These are phyloP conservation scores for Nadsonia commutata DNA, from an alignment of 1,139 yeast species.

Conservation along the genomic window DNA sequence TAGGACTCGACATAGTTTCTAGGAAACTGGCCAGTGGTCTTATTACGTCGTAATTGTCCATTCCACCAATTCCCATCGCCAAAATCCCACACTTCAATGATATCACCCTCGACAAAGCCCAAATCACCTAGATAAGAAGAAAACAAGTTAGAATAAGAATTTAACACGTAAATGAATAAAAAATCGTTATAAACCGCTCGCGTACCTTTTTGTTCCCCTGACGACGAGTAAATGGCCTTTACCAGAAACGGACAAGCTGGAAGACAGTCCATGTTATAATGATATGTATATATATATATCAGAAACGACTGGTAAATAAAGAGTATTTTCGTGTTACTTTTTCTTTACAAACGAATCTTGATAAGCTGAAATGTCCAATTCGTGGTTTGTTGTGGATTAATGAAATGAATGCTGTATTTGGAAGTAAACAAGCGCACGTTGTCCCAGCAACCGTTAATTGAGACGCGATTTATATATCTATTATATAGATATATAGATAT, in stretches of 20 bases:
- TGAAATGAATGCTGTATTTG: too few relatives aligned
- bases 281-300: not conserved
- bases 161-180: slow-evolving; percentile 1
- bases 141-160: too few relatives aligned
- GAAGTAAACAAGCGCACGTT: too few relatives aligned
- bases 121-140: slow-evolving; percentile 65
- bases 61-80: slow-evolving; percentile 93
- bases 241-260: slow-evolving; percentile 47
- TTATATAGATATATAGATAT: too few relatives aligned
- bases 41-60: slow-evolving; percentile 68
- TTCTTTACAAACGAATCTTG: not conserved
- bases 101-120: slow-evolving; percentile 87
- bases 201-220: slow-evolving; percentile 56
- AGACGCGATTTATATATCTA: too few relatives aligned
- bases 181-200: not conserved
- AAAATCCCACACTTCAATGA: slow-evolving; percentile 63
- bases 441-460: too few relatives aligned
- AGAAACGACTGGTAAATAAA: not conserved
- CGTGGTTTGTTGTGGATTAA: not conserved
- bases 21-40: slow-evolving; percentile 76
- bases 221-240: slow-evolving; percentile 74
- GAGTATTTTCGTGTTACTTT: not conserved
- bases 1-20: slow-evolving; percentile 49
- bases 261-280: slow-evolving; percentile 3
- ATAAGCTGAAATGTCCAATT: not conserved